Base-by-base conservation (phyloP, 177 flowering plant species). In the Tripterygium wilfordii region DNA sequence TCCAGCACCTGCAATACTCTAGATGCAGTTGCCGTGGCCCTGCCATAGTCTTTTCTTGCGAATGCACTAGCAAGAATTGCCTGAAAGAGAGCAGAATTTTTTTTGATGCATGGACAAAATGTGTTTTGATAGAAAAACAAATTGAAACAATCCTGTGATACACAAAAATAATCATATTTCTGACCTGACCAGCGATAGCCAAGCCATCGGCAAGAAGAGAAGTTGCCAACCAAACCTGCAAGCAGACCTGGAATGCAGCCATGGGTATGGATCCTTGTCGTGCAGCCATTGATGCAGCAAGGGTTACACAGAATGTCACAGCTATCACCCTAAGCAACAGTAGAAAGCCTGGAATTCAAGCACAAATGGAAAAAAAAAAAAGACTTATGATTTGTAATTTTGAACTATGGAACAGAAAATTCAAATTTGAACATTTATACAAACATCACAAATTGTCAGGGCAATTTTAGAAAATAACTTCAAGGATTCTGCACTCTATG, bases 211-310 rank as follows among this genome's bases (percentile, higher is more conserved):
- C 84, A 42, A 89, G 85, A 49, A 86, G 78, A 33, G 97, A 89
- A 16, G 94, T 57, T 23, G 95, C 56, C 65, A 86, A 24, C 97
- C 97, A 83, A 49, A 85, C 57, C 65, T 88, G 95, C 63, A 88
- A 69, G 58, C 89, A 83, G 30, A 88, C 50, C 54, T 88, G 95
- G 48, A 88, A 88, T 40, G 96, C 88, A 48, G 96, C 96, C 96
- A 88, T 85, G 33, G 72, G 52, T 16, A 66, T 72, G 21, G 95
- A 40, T 33, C 95, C 95, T 21, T 58, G 61, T 32, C 85, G 64
- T 42, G 96, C 87, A 56, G 96, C 91, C 74, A 83, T 21, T 36
- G 96, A 83, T 48, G 96, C 88, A n/a, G 95, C 78, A 42, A 88
- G 50, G 28, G 96, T 85, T 52, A 88, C 95, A 70, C 91, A 88